phyloP scores from a whole-genome alignment of 371 early-diverging fungal genomes.

The Umbelopsis sp. region DNA sequence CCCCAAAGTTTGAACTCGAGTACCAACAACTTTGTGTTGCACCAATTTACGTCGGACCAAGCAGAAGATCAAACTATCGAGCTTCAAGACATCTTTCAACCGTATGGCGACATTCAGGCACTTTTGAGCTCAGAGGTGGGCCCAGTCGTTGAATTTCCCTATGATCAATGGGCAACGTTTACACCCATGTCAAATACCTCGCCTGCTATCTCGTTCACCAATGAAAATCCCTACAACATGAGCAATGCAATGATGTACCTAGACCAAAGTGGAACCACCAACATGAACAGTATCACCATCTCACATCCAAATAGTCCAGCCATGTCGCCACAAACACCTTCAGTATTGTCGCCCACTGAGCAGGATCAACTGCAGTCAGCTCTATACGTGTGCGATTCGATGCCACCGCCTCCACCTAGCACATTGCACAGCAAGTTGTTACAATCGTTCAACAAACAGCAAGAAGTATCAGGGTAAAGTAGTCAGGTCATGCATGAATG shows the following conservation, averaged over 20 bases:
- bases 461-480: neutral
- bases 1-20: conserved; percentile 21
- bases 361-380: conserved; percentile 24
- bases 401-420: conserved; percentile 45
- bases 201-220: conserved; percentile 5
- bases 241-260: conserved; percentile 4
- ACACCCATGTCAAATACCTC: conserved; percentile 10
- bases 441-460: neutral
- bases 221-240: neutral
- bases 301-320: conserved; percentile 36
- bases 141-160: conserved; percentile 6
- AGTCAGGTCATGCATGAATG: neutral
- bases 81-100: conserved; percentile 47
- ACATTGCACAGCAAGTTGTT: conserved; percentile 37
- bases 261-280: neutral
- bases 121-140: conserved; percentile 15
- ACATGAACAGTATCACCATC: conserved; percentile 20
- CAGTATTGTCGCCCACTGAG: neutral
- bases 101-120: conserved; percentile 28
- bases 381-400: conserved; percentile 38
- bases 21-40: conserved; percentile 39
- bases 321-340: conserved; percentile 23
- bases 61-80: conserved; percentile 47
- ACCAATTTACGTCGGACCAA: conserved; percentile 52
- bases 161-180: conserved; percentile 4